Evolutionary conservation across 176 grass and related monocot genomes (phyloP), one percentile per base, ranked within the genome.

Genomic region (Oropetium thomaeum): DNA sequence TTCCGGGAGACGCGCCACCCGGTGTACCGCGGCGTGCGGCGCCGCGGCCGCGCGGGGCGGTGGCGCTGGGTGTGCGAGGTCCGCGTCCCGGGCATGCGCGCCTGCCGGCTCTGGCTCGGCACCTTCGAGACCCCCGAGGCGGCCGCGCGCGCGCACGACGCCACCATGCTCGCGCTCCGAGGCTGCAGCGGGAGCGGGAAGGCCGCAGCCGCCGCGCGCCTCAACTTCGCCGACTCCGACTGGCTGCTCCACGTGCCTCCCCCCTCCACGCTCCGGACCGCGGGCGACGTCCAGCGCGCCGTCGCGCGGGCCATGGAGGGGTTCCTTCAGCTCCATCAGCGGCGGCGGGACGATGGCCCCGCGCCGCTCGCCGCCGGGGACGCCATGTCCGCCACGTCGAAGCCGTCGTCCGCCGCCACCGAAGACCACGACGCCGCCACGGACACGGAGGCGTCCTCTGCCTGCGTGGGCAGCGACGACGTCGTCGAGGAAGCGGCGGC

Each of bases 1-100:
- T 89, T 93, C 87, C 77, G 72, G 4, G 87, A 89, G 72, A 93
- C 90, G 29, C 82, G 86, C 2, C 90, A 92, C 75, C 90, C 90
- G 1, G 70, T 92, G 9, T 92, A 43, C 75, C 85, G 85, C 54
- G 86, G 90, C 66, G 90, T 92, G 65, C 79, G 86, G 2, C 83
- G 65, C 1, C 69, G 87, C 23, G 87, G 87, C 0, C 25, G 70
- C 20, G 74, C 82, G 5, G 77, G 77, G 6, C 70, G 81, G 64
- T 81, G 86, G 76, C 47, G 47, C 2, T 53, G 69, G 69, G 82
- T 81, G 6, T 89, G 87, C 53, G 82, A 89, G 81, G 81, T 84
- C 34, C 77, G 87, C 41, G 73, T 71, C 35, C 76, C 75, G 0
- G 76, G 55, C 2, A 33, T 69, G 1, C 55, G 79, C 42, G 67